Evolutionary conservation across 139 green algal genomes (phyloP), one percentile per base, ranked within the genome.

Genomic region (Chlorella sorokiniana): DNA sequence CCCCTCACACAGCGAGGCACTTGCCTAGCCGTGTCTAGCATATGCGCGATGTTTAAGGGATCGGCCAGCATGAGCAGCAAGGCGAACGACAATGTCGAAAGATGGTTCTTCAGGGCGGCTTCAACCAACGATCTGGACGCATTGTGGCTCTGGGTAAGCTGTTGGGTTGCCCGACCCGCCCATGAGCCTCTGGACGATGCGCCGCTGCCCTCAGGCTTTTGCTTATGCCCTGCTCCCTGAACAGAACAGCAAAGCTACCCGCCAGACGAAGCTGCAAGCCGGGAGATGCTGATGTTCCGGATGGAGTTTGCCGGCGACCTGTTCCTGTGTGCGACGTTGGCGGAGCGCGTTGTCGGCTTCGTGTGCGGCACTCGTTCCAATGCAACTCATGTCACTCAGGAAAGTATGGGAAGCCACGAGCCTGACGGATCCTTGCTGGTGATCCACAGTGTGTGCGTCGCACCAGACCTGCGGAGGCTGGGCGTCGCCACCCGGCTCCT

Each of bases 331-430:
- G 64, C 23, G 33, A 48, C 3, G 33, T 27, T 2, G 10, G 64
- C 35, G 18, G 44, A 42, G 6, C 23, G 38, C 35, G 1, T 81
- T 1, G 31, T 72, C n/a, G 75, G 75, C 56, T 93, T 86, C 45
- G 82, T 88, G 4, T 94, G 90, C 84, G 91, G 88, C 33, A 95
- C 91, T 0, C 74, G 88, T 40, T 89, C 71, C 41, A 42, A 10
- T 31, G 67, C 81, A 7, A 61, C 74, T 20, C 65, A 61, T 29
- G 79, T 95, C 16, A 94, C 89, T 4, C 84, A 93, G 42, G 88
- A 93, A 23, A 89, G 84, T 31, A 95, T 95, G 92, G 81, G 59
- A 10, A 83, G 29, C 4, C 91, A 95, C 76, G 84, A 91, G 8
- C 73, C 86, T 16, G 81, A 16, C 22, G 76, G 42, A 74, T 42